Evolutionary conservation across 2,329 filamentous ascomycete genomes (phyloP).

Genomic region (Epichloe baconii): DNA sequence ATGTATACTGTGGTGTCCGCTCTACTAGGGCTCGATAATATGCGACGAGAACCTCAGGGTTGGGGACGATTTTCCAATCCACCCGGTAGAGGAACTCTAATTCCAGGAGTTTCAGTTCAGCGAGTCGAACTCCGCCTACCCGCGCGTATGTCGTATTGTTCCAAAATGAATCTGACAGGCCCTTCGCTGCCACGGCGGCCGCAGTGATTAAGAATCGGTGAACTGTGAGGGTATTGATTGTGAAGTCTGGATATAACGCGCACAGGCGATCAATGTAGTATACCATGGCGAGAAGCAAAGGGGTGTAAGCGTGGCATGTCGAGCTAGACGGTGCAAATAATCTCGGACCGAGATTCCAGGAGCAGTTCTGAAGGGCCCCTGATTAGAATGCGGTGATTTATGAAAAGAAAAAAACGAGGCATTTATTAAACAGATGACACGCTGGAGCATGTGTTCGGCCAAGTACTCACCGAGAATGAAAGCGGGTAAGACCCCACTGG

Average conservation of each 20-base stretch:
- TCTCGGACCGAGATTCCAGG: slow-evolving; percentile 91
- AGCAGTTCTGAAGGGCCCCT: slow-evolving; percentile 29
- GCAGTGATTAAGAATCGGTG: slow-evolving; percentile 95
- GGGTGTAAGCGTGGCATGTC: slow-evolving; percentile 89
- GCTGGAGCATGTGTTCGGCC: too few relatives aligned
- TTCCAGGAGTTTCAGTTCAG: slow-evolving; percentile 81
- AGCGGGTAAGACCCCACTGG: slow-evolving; percentile 78
- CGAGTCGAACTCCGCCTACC: slow-evolving; percentile 82
- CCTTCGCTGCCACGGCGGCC: slow-evolving; percentile 90
- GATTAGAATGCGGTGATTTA: background rate
- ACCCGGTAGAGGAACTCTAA: slow-evolving; percentile 86
- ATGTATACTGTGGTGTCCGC: slow-evolving; percentile 40
- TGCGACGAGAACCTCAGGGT: slow-evolving; percentile 82
- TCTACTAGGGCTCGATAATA: slow-evolving; percentile 85
- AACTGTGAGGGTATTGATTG: slow-evolving; percentile 89
- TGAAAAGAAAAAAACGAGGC: background rate
- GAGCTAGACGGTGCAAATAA: slow-evolving; percentile 83
- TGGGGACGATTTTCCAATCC: slow-evolving; percentile 94
- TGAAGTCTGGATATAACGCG: slow-evolving; percentile 84
- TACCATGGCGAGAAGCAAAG: slow-evolving; percentile 94
- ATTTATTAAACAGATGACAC: background rate
- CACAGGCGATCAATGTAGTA: slow-evolving; percentile 97
- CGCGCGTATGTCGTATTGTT: slow-evolving; percentile 94
- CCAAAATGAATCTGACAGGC: slow-evolving; percentile 93
- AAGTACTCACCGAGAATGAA: slow-evolving; percentile 67